phyloP scores from a whole-genome alignment of 2,329 filamentous ascomycete species.

The Aspergillus texensis region DNA sequence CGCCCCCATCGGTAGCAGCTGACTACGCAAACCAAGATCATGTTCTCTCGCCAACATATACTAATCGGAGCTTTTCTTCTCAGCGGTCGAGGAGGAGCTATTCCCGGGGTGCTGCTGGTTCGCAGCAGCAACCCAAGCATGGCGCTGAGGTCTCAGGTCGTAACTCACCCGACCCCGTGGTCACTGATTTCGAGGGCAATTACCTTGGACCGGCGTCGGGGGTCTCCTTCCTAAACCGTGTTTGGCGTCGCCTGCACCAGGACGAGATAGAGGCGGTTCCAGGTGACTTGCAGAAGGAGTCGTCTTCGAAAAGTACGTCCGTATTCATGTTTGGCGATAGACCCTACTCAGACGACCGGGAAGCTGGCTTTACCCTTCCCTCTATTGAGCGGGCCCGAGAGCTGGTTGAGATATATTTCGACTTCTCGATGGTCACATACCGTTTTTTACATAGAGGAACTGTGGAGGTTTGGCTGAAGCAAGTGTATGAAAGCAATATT shows the following conservation, averaged over 20 bases:
- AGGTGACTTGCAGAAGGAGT: slow-evolving; percentile 31
- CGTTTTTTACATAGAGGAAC: slow-evolving; percentile 60
- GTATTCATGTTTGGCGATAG: slow-evolving; percentile 56
- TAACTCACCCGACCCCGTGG: slow-evolving; percentile 50
- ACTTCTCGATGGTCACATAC: slow-evolving; percentile 63
- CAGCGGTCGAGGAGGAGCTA: slow-evolving; percentile 12
- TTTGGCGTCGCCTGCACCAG: slow-evolving; percentile 67
- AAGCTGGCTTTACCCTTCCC: slow-evolving; percentile 43
- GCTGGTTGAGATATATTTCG: slow-evolving; percentile 59
- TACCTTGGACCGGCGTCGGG: slow-evolving; percentile 58
- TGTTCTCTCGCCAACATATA: slow-evolving; percentile 1
- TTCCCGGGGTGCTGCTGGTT: not conserved
- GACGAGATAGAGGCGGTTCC: slow-evolving; percentile 45
- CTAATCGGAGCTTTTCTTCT: slow-evolving; percentile 5
- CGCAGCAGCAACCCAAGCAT: slow-evolving; percentile 5
- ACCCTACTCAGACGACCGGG: slow-evolving; percentile 46
- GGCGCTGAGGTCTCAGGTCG: slow-evolving; percentile 26
- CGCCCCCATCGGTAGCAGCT: slow-evolving; percentile 18
- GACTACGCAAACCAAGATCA: slow-evolving; percentile 13
- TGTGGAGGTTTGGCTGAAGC: slow-evolving; percentile 52
- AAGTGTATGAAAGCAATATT: slow-evolving; percentile 44
- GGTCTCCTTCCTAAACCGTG: slow-evolving; percentile 63
- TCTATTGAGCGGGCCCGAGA: slow-evolving; percentile 43
- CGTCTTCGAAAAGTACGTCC: slow-evolving; percentile 44
- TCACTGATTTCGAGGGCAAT: slow-evolving; percentile 57